These are phyloP conservation scores for Saitozyma sp. DNA, from an alignment of 768 basidiomycete genomes.

Conservation along the genomic window DNA sequence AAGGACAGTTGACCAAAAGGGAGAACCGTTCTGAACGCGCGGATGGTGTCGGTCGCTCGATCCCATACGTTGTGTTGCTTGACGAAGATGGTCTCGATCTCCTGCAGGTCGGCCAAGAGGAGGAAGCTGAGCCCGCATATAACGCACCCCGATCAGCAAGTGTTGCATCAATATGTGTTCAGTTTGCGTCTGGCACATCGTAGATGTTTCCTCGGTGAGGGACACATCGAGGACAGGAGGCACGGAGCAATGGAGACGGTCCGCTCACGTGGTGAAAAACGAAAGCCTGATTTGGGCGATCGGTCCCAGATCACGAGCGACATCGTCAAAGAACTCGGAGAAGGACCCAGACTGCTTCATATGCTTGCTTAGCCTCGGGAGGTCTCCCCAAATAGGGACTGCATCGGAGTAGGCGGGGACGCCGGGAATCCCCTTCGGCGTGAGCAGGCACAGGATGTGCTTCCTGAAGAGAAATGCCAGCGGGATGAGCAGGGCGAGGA, in stretches of 20 bases:
- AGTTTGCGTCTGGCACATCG: too few relatives aligned
- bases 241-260: too few relatives aligned
- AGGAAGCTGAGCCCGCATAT: too few relatives aligned
- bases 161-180: too few relatives aligned
- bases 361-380: conserved; percentile 7
- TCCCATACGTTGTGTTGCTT: conserved; percentile 36
- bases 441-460: conserved; percentile 9
- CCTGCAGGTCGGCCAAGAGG: conserved; percentile 30
- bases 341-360: too few relatives aligned
- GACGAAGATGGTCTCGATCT: conserved; percentile 25
- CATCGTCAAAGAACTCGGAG: conserved; percentile 19
- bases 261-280: conserved; percentile 19
- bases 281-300: conserved; percentile 36
- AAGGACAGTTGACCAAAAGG: conserved; percentile 36
- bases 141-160: too few relatives aligned
- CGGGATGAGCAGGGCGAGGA: neutral
- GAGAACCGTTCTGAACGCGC: conserved; percentile 28
- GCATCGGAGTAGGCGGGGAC: conserved; percentile 28
- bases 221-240: too few relatives aligned
- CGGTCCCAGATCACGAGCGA: conserved; percentile 19
- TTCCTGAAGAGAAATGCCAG: neutral
- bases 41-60: conserved; percentile 22
- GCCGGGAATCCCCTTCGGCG: conserved; percentile 24
- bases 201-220: neutral
- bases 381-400: conserved; percentile 30